A percentile compares a stretch with the other conserved stretches of the same genome.
Evolutionary conservation across 1,139 yeast species (phyloP).

Genomic region (Hyphopichia pseudoburtonii): DNA sequence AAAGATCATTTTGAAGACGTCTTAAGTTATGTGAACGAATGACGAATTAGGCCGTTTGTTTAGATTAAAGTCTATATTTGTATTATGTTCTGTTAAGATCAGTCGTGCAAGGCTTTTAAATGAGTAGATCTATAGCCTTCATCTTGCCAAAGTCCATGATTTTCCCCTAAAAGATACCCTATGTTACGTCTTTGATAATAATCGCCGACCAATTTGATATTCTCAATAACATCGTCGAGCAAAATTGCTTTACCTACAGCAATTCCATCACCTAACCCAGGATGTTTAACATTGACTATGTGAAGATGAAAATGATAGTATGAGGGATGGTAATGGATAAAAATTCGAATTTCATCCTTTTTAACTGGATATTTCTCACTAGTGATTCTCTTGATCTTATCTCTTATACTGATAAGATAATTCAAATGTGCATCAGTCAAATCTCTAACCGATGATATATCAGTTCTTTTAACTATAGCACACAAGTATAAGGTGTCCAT

Average conservation of each 20-base stretch:
- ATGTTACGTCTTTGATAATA: slow-evolving; percentile 40
- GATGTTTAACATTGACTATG: slow-evolving; percentile 72
- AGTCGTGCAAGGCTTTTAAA: not conserved
- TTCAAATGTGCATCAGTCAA: slow-evolving; percentile 57
- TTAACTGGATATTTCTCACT: slow-evolving; percentile 37
- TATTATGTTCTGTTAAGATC: not conserved
- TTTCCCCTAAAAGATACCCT: slow-evolving; percentile 68
- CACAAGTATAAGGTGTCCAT: slow-evolving; percentile 73
- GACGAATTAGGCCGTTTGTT: too few species aligned
- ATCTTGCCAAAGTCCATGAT: slow-evolving; percentile 72
- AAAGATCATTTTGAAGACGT: too few species aligned
- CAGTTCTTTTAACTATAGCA: slow-evolving; percentile 71
- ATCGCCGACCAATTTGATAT: slow-evolving; percentile 52
- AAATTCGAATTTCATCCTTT: slow-evolving; percentile 61
- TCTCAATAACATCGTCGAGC: slow-evolving; percentile 79
- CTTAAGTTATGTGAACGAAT: too few species aligned
- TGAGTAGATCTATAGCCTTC: slow-evolving; percentile 21
- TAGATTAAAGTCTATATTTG: too few species aligned
- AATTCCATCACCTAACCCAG: slow-evolving; percentile 72
- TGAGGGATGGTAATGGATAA: slow-evolving; percentile 92
- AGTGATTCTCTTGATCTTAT: slow-evolving; percentile 48
- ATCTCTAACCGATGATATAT: slow-evolving; percentile 77
- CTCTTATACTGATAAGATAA: slow-evolving; percentile 50
- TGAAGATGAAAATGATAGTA: slow-evolving; percentile 95
- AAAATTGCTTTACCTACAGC: slow-evolving; percentile 80